Base-by-base conservation (phyloP, 495 filamentous ascomycete species). In the Physcia stellaris region DNA sequence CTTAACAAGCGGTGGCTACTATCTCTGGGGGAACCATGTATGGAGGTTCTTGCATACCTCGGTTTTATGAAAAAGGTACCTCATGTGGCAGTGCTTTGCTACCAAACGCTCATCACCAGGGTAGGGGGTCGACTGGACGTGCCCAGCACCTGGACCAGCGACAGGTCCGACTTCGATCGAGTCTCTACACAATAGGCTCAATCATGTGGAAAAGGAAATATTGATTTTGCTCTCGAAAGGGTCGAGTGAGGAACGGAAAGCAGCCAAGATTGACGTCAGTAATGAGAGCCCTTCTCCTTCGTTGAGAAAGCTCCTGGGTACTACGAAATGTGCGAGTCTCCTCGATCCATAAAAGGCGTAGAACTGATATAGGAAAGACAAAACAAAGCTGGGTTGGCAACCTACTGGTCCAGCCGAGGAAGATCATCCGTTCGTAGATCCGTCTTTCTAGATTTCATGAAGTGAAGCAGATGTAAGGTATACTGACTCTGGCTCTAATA, bases 1-100 rank as follows among this genome's bases (percentile, higher is more conserved):
- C 57, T 70, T 6, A 87, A 87, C 57, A 86, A 83, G 54, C 70
- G 68, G 12, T 92, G 84, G 48, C 60, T 71, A 36, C 61, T 77
- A 11, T 69, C 75, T 28, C 80, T 87, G 52, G 80, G 83, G 11
- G 58, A 56, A 18, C 64, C 72, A 13, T 83, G 81, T 51, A 61
- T 71, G 40, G 58, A 68, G 23, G 48, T 87, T 24, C 62, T 87
- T 24, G 63, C 64, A 34, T 75, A 70, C 26, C 54, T 86, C 3
- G 79, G 71, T 3, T 88, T 86, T 47, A 49, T 44, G 18, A 48
- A 51, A 18, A 54, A 60, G 52, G 66, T 68, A 45, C 16, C 52
- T 16, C 12, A 24, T 10, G 38, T 29, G 22, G 10, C 29, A 18
- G 18, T 5, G 35, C 6, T 16, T 40, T 13, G 39, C 23, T 34